A percentile compares a stretch with the other conserved stretches of the same genome.
Conservation (phyloP, 1,139 yeast genomes). For the Blastobotrys indianensis region DNA sequence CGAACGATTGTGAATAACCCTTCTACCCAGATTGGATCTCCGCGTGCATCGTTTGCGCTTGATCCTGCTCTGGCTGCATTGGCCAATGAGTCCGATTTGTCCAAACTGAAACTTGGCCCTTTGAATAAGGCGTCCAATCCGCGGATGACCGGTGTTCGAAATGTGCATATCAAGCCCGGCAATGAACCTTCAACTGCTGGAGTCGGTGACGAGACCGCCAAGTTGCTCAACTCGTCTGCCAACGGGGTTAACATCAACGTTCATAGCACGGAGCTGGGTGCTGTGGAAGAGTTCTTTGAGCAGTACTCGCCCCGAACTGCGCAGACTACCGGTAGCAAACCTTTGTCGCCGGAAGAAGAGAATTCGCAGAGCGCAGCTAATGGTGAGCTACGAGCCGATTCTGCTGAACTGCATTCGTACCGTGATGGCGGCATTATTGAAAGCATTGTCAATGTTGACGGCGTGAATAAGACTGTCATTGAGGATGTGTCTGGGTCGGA, state of each 20-base stretch:
- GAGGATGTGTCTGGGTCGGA: conserved; percentile 38
- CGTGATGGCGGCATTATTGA: conserved; percentile 71
- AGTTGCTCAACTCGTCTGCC: conserved; percentile 2
- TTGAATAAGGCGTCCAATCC: conserved; percentile 79
- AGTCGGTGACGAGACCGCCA: neutral
- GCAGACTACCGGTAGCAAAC: conserved; percentile 4
- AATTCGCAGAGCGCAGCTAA: neutral
- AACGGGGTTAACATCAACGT: conserved; percentile 28
- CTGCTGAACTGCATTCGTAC: conserved; percentile 27
- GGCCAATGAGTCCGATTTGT: conserved; percentile 12
- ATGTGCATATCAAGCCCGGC: conserved; percentile 37
- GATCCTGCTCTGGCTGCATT: conserved; percentile 22
- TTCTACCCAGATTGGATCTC: conserved; percentile 5
- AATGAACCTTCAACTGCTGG: neutral
- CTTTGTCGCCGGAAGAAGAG: no score
- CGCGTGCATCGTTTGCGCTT: conserved; percentile 21
- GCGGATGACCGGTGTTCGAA: conserved; percentile 57
- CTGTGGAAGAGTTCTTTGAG: conserved; percentile 29
- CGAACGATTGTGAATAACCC: conserved; percentile 28
- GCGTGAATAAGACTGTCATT: conserved; percentile 81
- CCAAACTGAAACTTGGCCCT: conserved; percentile 34
- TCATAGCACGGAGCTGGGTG: conserved; percentile 48
- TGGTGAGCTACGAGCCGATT: conserved; percentile 9
- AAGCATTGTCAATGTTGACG: conserved; percentile 76
- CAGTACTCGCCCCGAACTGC: conserved; percentile 3